Base-by-base conservation (phyloP, 768 basidiomycete species). In the Rhodotorula kratochvilovae region DNA sequence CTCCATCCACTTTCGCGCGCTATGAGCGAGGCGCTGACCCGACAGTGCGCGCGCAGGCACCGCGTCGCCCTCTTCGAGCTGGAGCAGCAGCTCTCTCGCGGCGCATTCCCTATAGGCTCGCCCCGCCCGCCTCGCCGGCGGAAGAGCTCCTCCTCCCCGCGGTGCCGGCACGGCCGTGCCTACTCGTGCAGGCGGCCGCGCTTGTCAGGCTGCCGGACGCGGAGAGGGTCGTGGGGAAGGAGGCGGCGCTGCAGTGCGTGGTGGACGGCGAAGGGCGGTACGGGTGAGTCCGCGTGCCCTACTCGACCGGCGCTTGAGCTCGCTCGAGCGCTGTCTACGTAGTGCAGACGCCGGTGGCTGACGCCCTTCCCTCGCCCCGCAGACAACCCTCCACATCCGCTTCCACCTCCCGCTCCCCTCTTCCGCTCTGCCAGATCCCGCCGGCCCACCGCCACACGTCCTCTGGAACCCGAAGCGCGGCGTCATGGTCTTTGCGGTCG, bases 61-160 rank as follows among this genome's bases (percentile, higher is more conserved):
- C 89, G 92, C 27, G 90, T 93, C 27, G 89, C 92, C n/a, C 90
- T 90, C 77, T 89, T 87, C 73, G 90, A 88, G 76, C 87, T 97
- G 64, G 92, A 96, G 80, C 84, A 86, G 56, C 92, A 95, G 79
- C 86, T 96, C 79, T 91, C 57, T 35, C 48, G 4, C 48, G 74
- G 3, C 58, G 63, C 33, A 66, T 75, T 45, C 42, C 74, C 16
- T 75, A 63, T 50, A 13, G 58, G 10, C 29, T 62, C 39, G n/a
- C 19, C 4, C 11, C 43, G 13, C 7, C 46, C 5, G 42, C 46
- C 3, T 7, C 42, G n/a, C 39, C 51, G 27, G 33, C 63, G 12
- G 53, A 58, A 36, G 29, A 63, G 27, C 25, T 48, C 25, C 39
- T 67, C 16, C 67, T 43, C 43, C 36, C 36, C 17, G 31, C 29